Base-by-base conservation (phyloP, 768 basidiomycete species). In the Naematelia aurantialba region DNA sequence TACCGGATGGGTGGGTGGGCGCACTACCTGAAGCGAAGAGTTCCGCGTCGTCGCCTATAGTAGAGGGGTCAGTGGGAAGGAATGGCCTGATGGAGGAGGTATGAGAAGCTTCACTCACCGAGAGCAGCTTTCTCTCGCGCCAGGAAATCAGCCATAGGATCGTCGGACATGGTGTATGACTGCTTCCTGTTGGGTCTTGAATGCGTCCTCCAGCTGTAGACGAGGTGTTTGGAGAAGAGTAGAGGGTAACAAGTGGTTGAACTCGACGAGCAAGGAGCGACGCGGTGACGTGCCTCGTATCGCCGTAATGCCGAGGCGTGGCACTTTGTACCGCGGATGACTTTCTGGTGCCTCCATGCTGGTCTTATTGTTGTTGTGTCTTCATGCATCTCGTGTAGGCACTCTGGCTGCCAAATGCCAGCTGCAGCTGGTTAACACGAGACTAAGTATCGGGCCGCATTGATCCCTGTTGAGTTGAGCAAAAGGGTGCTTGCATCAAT, bases 91-190 rank as follows among this genome's bases (percentile, higher is more conserved):
- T 19, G 11, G 39, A 4, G 45, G 44, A 53, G 13, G 58, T 13
- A 45, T 1, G 27, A 24, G 11, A 17, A 10, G 30, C 14, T 19
- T 4, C 17, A 66, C 72, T 59, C 57, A 76, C 75, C 75, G 25
- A 76, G 62, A 26, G 70, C 69, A 13, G 68, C 71, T 58, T 72
- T 69, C 56, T 76, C 75, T 49, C 72, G 46, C 4, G 75, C 75
- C 19, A 76, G 66, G 67, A 75, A 76, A 56, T 74, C 75, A 24
- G 75, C 75, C 59, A 70, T 74, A 30, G 72, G 73, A 64, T 76
- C 75, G 62, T 76, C 69, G 45, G 67, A 68, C 68, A 70, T 72
- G 13, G n/a, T 53, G 53, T 25, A 48, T 19, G 39, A 39, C 19
- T 48, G 19, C 26, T 10, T 52, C 24, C 13, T 24, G 27, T 25